Evolutionary conservation across 495 filamentous ascomycete species (phyloP).

Genomic region (Amorphotheca resinae): DNA sequence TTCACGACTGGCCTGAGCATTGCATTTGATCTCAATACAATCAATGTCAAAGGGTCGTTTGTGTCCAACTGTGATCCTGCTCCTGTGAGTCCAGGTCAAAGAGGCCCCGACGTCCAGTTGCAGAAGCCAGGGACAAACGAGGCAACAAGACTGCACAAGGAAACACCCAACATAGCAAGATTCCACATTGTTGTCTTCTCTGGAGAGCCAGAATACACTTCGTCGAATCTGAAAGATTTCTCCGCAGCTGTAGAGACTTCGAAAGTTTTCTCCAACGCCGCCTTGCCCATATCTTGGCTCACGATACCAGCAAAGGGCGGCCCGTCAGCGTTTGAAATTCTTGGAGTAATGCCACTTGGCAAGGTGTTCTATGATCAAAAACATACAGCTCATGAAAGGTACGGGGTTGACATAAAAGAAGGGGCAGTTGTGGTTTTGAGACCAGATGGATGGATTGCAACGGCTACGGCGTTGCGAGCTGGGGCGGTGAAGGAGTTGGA

Average conservation of each 20-base stretch:
- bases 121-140: constrained; percentile 32
- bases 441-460: constrained; percentile 35
- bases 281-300: constrained; percentile 20
- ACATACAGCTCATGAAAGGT: constrained; percentile 23
- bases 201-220: constrained; percentile 18
- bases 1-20: constrained; percentile 35
- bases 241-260: constrained; percentile 7
- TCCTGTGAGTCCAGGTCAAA: constrained; percentile 21
- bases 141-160: constrained; percentile 26
- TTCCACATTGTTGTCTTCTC: constrained; percentile 30
- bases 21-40: constrained; percentile 24
- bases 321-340: constrained; percentile 28
- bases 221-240: constrained; percentile 11
- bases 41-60: constrained; percentile 23
- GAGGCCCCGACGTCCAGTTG: constrained; percentile 31
- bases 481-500: constrained; percentile 20
- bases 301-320: constrained; percentile 24
- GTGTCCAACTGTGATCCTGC: background rate
- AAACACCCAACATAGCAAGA: constrained; percentile 26
- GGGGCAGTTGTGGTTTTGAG: constrained; percentile 30
- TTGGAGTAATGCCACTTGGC: constrained; percentile 25
- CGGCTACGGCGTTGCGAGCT: constrained; percentile 16
- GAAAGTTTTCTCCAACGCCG: constrained; percentile 4
- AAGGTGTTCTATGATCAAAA: constrained; percentile 28
- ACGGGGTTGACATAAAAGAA: constrained; percentile 22